Percentiles rank a stretch among this genome's conserved stretches.
Conservation (phyloP, 805 yeast genomes). For the Zygosaccharomyces siamensis region DNA sequence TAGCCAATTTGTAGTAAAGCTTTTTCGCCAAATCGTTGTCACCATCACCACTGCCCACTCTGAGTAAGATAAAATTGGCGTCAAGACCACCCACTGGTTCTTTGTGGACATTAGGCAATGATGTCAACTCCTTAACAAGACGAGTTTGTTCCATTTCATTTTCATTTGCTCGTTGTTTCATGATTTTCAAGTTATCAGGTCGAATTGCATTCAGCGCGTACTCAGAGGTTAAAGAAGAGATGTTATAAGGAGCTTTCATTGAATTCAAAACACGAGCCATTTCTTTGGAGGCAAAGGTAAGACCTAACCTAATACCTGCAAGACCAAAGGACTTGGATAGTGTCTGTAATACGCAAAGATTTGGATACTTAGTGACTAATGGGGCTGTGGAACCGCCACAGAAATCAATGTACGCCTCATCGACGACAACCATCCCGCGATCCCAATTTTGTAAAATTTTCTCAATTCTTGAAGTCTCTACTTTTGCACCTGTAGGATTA, state of each 20-base stretch:
- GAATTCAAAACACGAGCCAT: slow-evolving; percentile 70
- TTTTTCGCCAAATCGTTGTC: slow-evolving; percentile 68
- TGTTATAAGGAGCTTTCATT: slow-evolving; percentile 94
- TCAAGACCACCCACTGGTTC: slow-evolving; percentile 76
- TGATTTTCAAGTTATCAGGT: slow-evolving; percentile 48
- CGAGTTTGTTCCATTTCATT: slow-evolving; percentile 53
- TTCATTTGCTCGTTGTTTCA: slow-evolving; percentile 50
- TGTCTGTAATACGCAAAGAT: slow-evolving; percentile 85
- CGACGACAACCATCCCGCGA: slow-evolving; percentile 79
- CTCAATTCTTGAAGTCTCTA: slow-evolving; percentile 47
- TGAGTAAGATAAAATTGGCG: slow-evolving; percentile 77
- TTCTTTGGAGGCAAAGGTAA: slow-evolving; percentile 59
- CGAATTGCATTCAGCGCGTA: slow-evolving; percentile 72
- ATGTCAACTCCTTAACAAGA: slow-evolving; percentile 50
- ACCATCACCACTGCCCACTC: slow-evolving; percentile 55
- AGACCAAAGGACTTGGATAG: slow-evolving; percentile 92
- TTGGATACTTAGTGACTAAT: slow-evolving; percentile 73
- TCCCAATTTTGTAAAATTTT: slow-evolving; percentile 47
- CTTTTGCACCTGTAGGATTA: slow-evolving; percentile 79
- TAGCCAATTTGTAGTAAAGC: slow-evolving; percentile 68
- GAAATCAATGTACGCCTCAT: slow-evolving; percentile 95
- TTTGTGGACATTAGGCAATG: slow-evolving; percentile 58
- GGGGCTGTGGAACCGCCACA: slow-evolving; percentile 71
- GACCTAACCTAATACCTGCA: slow-evolving; percentile 89
- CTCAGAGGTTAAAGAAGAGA: slow-evolving; percentile 72